A percentile compares a stretch with the other conserved stretches of the same genome.
phyloP scores from a whole-genome alignment of 176 grass and related monocot genomes.

The Alloteropsis semialata region DNA sequence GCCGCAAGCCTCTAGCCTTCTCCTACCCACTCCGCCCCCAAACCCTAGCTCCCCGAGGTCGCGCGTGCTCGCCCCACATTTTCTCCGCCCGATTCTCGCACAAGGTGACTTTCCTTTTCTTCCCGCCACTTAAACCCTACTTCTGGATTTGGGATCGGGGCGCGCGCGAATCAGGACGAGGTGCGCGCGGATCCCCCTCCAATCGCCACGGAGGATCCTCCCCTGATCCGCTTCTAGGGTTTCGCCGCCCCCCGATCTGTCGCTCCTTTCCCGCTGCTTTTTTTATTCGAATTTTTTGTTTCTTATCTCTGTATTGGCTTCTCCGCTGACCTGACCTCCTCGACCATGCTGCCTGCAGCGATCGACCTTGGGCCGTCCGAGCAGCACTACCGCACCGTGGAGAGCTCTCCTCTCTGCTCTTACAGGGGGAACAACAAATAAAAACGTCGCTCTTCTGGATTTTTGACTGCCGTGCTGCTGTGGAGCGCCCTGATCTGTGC shows the following conservation, averaged over 20 bases:
- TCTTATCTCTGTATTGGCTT: too few relatives aligned
- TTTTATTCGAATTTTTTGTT: not conserved
- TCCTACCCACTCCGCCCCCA: not conserved
- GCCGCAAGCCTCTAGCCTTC: not conserved
- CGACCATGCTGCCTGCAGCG: not conserved
- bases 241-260: slow-evolving; percentile 19
- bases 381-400: too few relatives aligned
- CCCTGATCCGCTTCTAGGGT: slow-evolving; percentile 45
- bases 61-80: not conserved
- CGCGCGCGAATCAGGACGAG: not conserved
- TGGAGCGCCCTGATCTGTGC: not conserved
- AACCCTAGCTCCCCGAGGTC: not conserved
- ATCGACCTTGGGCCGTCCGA: not conserved
- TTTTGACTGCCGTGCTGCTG: too few relatives aligned
- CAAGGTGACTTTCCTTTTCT: not conserved
- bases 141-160: not conserved
- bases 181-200: slow-evolving; percentile 15
- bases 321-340: not conserved
- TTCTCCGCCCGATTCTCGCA: not conserved
- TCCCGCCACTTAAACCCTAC: slow-evolving; percentile 22
- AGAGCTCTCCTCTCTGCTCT: too few relatives aligned
- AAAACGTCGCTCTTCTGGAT: too few relatives aligned
- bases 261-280: not conserved
- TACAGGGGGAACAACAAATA: too few relatives aligned
- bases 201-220: not conserved